Conservation (phyloP, 2,329 filamentous ascomycete genomes). For the Aureobasidium sp. region DNA sequence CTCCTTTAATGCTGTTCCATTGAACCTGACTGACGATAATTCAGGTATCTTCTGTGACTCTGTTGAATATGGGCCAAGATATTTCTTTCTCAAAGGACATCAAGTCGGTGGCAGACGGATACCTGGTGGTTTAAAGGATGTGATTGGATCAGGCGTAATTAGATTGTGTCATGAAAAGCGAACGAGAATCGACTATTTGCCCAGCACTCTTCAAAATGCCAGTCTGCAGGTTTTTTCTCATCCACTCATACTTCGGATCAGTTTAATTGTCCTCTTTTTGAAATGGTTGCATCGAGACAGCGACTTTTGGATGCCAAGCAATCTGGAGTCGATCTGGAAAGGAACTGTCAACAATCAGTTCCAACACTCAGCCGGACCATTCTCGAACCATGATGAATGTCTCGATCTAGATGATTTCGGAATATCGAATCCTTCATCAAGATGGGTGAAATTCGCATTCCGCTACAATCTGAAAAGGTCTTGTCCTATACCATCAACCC, state of each 20-base stretch:
- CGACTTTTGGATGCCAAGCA: neutral
- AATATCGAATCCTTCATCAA: neutral
- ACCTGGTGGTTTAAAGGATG: constrained; percentile 59
- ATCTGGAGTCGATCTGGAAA: neutral
- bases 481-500: constrained; percentile 50
- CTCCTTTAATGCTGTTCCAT: neutral
- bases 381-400: neutral
- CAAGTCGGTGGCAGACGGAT: constrained; percentile 68
- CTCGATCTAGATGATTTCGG: neutral
- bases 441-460: constrained; percentile 6
- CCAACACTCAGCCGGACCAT: neutral
- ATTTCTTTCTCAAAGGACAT: constrained; percentile 78
- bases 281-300: neutral
- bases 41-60: constrained; percentile 60
- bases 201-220: neutral
- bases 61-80: constrained; percentile 69
- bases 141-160: constrained; percentile 1
- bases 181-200: constrained; percentile 5
- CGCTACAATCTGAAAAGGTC: constrained; percentile 46
- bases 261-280: neutral
- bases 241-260: no score
- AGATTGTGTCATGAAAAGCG: constrained; percentile 13
- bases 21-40: constrained; percentile 23
- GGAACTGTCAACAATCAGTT: constrained; percentile 5
- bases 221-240: no score